A percentile compares a stretch with the other conserved stretches of the same genome.
Conservation (phyloP, 164 flowering plant species). For the Tinospora cordifolia region DNA sequence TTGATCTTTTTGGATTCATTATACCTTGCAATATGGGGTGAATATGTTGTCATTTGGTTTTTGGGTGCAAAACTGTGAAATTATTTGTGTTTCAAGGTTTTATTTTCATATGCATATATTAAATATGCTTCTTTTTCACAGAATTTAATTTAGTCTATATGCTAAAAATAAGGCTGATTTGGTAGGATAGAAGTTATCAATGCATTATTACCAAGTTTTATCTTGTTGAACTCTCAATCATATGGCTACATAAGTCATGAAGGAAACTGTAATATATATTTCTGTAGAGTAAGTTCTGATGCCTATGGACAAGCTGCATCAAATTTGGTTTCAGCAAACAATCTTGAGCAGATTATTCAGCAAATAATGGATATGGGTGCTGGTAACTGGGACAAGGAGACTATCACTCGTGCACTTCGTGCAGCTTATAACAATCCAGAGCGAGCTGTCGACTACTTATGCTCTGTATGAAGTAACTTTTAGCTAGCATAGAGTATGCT, state of each 20-base stretch:
- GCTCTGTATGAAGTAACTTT: conserved; percentile 51
- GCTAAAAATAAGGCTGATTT: no score
- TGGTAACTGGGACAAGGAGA: conserved; percentile 91
- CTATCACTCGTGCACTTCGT: conserved; percentile 83
- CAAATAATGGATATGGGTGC: conserved; percentile 94
- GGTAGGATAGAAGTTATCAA: no score
- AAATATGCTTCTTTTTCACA: background rate
- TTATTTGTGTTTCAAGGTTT: background rate
- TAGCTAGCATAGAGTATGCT: background rate
- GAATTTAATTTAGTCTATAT: no score
- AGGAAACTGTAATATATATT: background rate
- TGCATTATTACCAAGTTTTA: background rate
- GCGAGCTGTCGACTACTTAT: conserved; percentile 91
- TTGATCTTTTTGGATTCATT: background rate
- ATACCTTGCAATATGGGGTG: no score
- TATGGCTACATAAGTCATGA: background rate
- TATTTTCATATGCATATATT: conserved; percentile 3
- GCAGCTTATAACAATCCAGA: conserved; percentile 98
- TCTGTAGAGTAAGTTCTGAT: conserved; percentile 45
- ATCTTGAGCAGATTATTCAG: conserved; percentile 74
- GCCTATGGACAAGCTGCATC: conserved; percentile 83
- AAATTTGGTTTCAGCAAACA: conserved; percentile 52
- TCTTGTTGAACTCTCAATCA: background rate
- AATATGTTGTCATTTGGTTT: no score
- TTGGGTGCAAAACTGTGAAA: no score